Conservation (phyloP, 2,329 filamentous ascomycete species). For the Colletotrichum abscissum region DNA sequence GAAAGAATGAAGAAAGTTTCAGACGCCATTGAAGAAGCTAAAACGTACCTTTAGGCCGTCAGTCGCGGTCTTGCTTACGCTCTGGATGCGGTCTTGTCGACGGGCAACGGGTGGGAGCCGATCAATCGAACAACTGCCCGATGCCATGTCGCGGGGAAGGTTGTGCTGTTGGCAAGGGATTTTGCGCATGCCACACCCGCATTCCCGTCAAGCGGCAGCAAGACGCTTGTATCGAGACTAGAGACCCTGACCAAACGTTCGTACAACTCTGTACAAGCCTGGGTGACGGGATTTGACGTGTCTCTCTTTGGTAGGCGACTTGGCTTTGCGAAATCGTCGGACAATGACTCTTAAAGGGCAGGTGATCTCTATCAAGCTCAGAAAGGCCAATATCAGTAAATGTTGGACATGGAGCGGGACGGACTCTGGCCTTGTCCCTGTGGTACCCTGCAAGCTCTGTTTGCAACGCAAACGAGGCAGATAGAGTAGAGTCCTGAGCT, state of each 20-base stretch:
- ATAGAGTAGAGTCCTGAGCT: not conserved
- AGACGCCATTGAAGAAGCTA: not conserved
- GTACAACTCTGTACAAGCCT: not conserved
- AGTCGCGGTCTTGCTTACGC: not conserved
- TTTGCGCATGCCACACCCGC: constrained; percentile 11
- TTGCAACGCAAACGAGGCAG: not conserved
- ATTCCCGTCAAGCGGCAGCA: constrained; percentile 3
- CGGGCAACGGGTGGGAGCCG: not conserved
- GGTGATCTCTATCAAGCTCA: not conserved
- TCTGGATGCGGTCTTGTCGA: not conserved
- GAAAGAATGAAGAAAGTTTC: not conserved
- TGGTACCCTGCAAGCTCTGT: not conserved
- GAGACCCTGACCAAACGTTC: not conserved
- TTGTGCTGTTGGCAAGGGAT: not conserved
- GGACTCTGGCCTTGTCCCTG: not conserved
- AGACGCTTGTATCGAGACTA: constrained; percentile 2
- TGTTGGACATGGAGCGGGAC: not conserved
- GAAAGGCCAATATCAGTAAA: not conserved
- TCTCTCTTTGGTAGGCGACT: not conserved
- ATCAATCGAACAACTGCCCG: not conserved
- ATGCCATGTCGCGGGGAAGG: not conserved
- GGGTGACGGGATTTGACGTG: not conserved
- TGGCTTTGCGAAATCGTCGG: not conserved
- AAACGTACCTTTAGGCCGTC: not conserved
- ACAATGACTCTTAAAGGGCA: not conserved